Evolutionary conservation across 441 rosid genomes (phyloP), one percentile per base, ranked within the genome.

Genomic region (Pelargonium cotyledonis): DNA sequence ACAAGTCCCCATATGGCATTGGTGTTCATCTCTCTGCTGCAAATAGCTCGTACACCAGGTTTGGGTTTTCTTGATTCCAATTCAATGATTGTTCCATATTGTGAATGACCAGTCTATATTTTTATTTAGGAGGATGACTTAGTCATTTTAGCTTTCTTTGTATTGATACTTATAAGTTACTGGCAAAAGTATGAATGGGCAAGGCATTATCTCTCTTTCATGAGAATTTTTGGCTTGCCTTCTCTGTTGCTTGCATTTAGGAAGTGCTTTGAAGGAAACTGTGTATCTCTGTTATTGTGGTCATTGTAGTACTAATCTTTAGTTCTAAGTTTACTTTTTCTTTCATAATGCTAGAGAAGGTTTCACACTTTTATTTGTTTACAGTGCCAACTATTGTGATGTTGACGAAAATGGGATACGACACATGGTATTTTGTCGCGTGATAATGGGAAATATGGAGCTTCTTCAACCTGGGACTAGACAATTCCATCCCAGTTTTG

Each of bases 381-480:
- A 64, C 95, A 95, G 99, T 85, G 96, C 87, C 41, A 85, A 72
- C 10, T 79, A 75, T 77, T 87, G 89, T 85, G 99, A 95, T 92
- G 78, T 81, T 87, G 97, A 95, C 78, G 97, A 92, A 88, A 90
- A 87, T 68, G 96, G 89, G 43, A 79, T 85, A 26, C 84, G 73
- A 9, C 81, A 87, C 78, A 77, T 95, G 83, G 78, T 89, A 61
- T 79, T 88, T 23, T 92, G 98, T 73, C 94, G 92, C 74, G 96
- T 92, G 72, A 90, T 95, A 77, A 79, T 90, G 98, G 99, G 98
- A 70, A 88, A 84, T 15, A 87, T 88, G 92, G 99, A 92, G 83
- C 83, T 63, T 74, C 81, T 90, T 63, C 68, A 71, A 58, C 82
- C 83, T 70, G 95, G 89, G 71, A 83, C 83, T 65, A 79, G 65